Conservation (phyloP, 441 rosid genomes). For the Croton setiger region DNA sequence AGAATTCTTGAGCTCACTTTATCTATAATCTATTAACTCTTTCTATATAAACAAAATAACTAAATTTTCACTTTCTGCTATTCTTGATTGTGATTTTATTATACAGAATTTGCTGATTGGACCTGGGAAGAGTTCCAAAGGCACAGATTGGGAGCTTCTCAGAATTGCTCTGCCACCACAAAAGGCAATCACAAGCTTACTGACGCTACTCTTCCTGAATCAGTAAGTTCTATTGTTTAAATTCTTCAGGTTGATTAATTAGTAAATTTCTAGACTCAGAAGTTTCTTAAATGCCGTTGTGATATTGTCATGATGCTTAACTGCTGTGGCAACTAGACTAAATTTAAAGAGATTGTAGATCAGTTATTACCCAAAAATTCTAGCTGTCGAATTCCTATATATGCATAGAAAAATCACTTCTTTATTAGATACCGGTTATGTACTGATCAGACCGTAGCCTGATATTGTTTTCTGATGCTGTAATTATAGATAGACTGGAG, state of each 20-base stretch:
- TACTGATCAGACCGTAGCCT: not conserved
- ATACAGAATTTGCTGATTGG: conserved; percentile 81
- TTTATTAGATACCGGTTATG: not conserved
- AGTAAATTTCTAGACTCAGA: not conserved
- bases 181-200: conserved; percentile 80
- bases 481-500: conserved; percentile 88
- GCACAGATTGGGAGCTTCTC: conserved; percentile 87
- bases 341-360: not conserved
- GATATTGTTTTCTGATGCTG: conserved; percentile 9
- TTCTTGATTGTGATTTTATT: conserved; percentile 2
- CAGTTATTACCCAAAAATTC: not conserved
- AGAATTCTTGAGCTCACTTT: not conserved
- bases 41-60: too few species aligned
- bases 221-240: conserved; percentile 29
- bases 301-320: too few species aligned
- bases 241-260: not conserved
- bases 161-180: conserved; percentile 89
- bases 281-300: not conserved
- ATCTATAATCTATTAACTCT: too few species aligned
- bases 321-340: not conserved
- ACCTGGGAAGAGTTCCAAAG: conserved; percentile 87
- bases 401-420: not conserved
- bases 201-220: conserved; percentile 47
- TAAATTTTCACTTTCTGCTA: too few species aligned
- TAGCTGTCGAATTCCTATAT: not conserved